Conservation (phyloP, 2,329 filamentous ascomycete genomes). For the Venturia nashicola region DNA sequence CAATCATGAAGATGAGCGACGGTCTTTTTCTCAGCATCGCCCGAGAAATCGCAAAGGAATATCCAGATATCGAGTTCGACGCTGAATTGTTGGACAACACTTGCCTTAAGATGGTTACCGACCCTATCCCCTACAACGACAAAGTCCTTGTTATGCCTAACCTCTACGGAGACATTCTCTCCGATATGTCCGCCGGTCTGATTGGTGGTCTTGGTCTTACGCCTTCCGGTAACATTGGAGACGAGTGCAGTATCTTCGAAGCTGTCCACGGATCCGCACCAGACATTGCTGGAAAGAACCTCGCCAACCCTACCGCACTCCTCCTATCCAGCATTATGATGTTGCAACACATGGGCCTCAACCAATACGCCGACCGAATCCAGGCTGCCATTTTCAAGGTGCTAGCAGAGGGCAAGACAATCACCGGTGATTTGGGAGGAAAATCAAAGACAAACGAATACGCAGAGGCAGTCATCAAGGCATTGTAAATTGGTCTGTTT, state of each 20-base stretch:
- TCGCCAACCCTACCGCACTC: slow-evolving; percentile 94
- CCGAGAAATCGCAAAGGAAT: slow-evolving; percentile 82
- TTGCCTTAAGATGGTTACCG: slow-evolving; percentile 96
- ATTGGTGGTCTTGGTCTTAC: slow-evolving; percentile 96
- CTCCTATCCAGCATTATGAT: slow-evolving; percentile 98
- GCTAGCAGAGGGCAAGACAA: slow-evolving; percentile 83
- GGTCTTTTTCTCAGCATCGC: slow-evolving; percentile 92
- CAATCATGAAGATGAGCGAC: slow-evolving; percentile 99
- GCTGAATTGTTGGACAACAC: slow-evolving; percentile 98
- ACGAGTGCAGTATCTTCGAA: slow-evolving; percentile 99
- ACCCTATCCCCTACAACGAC: slow-evolving; percentile 95
- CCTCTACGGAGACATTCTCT: slow-evolving; percentile 98
- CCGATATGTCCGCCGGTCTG: slow-evolving; percentile 97
- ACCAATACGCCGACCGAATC: slow-evolving; percentile 72
- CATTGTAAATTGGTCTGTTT: background rate
- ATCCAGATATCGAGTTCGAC: slow-evolving; percentile 90
- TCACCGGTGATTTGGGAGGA: slow-evolving; percentile 93
- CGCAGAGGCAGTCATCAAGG: slow-evolving; percentile 74
- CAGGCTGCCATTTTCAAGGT: slow-evolving; percentile 93
- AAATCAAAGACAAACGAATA: slow-evolving; percentile 95
- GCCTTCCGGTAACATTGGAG: slow-evolving; percentile 95
- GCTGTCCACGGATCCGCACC: slow-evolving; percentile 96
- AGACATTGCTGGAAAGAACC: slow-evolving; percentile 88
- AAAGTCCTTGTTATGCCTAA: slow-evolving; percentile 98
- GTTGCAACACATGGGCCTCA: slow-evolving; percentile 94